Evolutionary conservation across 495 filamentous ascomycete genomes (phyloP).

Genomic region (Penicillium mononematosum): DNA sequence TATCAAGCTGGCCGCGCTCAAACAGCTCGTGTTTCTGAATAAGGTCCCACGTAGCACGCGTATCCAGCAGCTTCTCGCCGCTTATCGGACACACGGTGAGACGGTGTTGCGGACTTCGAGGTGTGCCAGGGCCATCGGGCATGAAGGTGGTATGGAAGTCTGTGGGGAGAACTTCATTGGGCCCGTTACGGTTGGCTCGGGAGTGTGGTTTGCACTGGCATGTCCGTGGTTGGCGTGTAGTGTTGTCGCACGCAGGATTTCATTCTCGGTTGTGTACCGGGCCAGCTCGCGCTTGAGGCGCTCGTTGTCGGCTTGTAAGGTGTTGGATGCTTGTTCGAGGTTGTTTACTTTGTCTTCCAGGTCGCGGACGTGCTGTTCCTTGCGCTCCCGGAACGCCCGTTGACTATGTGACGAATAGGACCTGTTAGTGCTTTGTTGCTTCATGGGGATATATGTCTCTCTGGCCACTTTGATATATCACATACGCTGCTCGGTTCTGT

Average conservation of each 20-base stretch:
- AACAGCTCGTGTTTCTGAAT: slow-evolving; percentile 83
- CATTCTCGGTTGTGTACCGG: slow-evolving; percentile 81
- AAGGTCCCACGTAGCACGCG: slow-evolving; percentile 84
- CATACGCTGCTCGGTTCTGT: slow-evolving; percentile 95
- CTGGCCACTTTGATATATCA: slow-evolving; percentile 24
- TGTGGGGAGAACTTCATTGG: slow-evolving; percentile 70
- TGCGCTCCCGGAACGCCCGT: slow-evolving; percentile 94
- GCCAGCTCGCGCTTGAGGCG: slow-evolving; percentile 79
- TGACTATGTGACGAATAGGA: slow-evolving; percentile 54
- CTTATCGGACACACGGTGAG: slow-evolving; percentile 61
- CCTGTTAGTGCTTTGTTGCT: slow-evolving; percentile 5
- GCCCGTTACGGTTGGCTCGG: slow-evolving; percentile 49
- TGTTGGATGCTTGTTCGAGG: slow-evolving; percentile 59
- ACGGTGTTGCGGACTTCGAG: slow-evolving; percentile 59
- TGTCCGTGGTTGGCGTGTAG: slow-evolving; percentile 24
- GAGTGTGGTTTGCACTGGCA: slow-evolving; percentile 23
- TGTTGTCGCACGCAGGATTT: slow-evolving; percentile 83
- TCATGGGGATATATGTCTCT: not conserved
- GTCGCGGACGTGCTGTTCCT: slow-evolving; percentile 89
- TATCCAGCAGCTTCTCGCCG: slow-evolving; percentile 75
- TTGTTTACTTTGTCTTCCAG: slow-evolving; percentile 81
- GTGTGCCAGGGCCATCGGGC: slow-evolving; percentile 29
- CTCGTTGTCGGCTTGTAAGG: slow-evolving; percentile 71
- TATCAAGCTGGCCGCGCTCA: slow-evolving; percentile 77
- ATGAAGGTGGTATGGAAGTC: slow-evolving; percentile 57